Evolutionary conservation across 2,329 filamentous ascomycete genomes (phyloP).

Genomic region (Claviceps fusiformis): DNA sequence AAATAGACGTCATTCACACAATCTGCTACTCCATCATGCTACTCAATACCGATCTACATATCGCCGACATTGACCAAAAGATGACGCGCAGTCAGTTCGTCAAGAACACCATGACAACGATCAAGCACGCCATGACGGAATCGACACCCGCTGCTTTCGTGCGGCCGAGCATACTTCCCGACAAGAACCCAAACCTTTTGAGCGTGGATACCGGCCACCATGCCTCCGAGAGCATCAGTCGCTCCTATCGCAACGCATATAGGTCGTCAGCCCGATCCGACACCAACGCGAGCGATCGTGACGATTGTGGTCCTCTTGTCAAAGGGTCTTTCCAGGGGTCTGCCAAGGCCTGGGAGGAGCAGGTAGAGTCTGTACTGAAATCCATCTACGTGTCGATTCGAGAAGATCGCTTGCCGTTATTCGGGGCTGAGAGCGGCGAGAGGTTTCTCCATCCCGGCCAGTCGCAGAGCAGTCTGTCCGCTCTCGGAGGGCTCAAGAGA

Average conservation of each 20-base stretch:
- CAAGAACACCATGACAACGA: slow-evolving; percentile 89
- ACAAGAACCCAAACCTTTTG: slow-evolving; percentile 19
- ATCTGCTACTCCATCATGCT: slow-evolving; percentile 94
- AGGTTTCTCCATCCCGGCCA: slow-evolving; percentile 21
- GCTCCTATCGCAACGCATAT: slow-evolving; percentile 33
- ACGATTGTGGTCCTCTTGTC: slow-evolving; percentile 63
- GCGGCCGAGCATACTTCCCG: slow-evolving; percentile 40
- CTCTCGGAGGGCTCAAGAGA: slow-evolving; percentile 66
- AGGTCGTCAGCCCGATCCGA: slow-evolving; percentile 34
- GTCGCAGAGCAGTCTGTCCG: slow-evolving; percentile 54
- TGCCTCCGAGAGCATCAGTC: slow-evolving; percentile 25
- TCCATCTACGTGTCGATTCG: slow-evolving; percentile 85
- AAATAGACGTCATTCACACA: slow-evolving; percentile 74
- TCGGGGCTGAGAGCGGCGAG: slow-evolving; percentile 50
- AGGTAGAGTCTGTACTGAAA: slow-evolving; percentile 83
- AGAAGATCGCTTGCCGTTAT: slow-evolving; percentile 72
- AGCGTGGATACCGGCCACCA: slow-evolving; percentile 19
- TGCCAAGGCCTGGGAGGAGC: slow-evolving; percentile 70
- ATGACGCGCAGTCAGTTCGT: slow-evolving; percentile 94
- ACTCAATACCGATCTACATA: slow-evolving; percentile 87
- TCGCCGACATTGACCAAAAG: slow-evolving; percentile 89
- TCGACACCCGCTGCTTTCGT: slow-evolving; percentile 55
- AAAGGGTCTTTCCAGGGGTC: slow-evolving; percentile 62
- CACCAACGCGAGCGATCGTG: slow-evolving; percentile 27
- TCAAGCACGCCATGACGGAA: slow-evolving; percentile 62